Evolutionary conservation across 129 eudicot genomes (phyloP), one percentile per base, ranked within the genome.

Genomic region (Flaveria bidentis): DNA sequence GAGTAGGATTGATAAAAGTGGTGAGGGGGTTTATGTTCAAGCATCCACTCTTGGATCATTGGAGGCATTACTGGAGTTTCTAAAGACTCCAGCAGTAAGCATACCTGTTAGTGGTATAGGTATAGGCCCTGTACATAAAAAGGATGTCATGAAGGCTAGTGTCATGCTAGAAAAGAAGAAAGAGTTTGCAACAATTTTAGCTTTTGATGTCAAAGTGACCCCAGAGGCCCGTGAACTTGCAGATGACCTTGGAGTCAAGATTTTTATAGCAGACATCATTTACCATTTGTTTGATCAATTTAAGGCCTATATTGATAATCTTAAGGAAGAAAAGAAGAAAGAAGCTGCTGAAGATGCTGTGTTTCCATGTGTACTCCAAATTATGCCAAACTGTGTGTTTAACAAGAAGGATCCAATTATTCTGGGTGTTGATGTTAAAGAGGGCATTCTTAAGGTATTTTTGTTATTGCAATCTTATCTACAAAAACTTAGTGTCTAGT

Each of bases 21-120:
- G 90, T 9, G 93, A 84, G 72, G 97, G 98, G 36, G 96, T 92
- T 70, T 92, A 81, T 76, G 95, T 92, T 62, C 98, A 90, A 79
- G 96, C 98, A 45, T 92, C 96, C 49, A 90, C 96, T 41, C 95
- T 90, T 58, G 96, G 98, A 50, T 92, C 98, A 33, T 76, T 92
- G 76, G 98, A 90, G 76, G 98, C 98, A 65, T 82, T 92, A 50
- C 80, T 92, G 16, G 91, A 89, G 78, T 87, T 87, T 74, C 65
- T 92, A 85, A 90, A 92, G 71, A 80, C 89, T n/a, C 92, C 90
- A 4, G 94, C 84, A 28, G 96, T 90, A 22, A 86, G 74, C 63
- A 90, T 92, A 77, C 98, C 95, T 73, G 96, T 92, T 49, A 83
- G 96, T 86, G 96, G 88, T 58, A 89, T 89, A 70, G 83, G 95